Evolutionary conservation across 1,284 basidiomycete species (phyloP), one percentile per base, ranked within the genome.

Genomic region (Ganoderma meredithae): DNA sequence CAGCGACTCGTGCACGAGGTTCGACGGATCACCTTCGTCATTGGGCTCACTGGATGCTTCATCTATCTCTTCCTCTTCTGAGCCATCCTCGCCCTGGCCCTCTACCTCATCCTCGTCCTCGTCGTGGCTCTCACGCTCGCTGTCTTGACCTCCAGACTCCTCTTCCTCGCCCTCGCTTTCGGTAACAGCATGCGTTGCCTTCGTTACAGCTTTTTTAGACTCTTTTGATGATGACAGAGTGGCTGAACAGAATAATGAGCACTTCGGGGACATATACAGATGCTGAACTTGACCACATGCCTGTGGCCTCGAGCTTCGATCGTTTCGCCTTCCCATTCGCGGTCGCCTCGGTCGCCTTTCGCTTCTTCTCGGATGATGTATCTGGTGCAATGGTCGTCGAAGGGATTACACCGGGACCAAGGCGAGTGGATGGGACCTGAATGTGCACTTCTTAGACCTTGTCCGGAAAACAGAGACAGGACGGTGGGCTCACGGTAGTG

Each of bases 1-100:
- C 9, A 86, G 64, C 8, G 81, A 80, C 69, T 86, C 85, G 52
- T 87, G 88, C 33, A 86, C 81, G 3, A 86, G 81, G 25, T 77
- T 79, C 3, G 80, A 78, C 0, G 80, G 75, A 52, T 84, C 81
- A 13, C 73, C 81, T 60, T 82, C 81, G 13, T 80, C 80, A 41
- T 82, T 81, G 1, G 76, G 76, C 9, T 76, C 72, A 55, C 72
- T 74, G 19, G 40, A 55, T 17, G 49, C 36, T 19, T 66, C 66
- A 4, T 55, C 62, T 43, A 40, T 31, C 33, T 33, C 49, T 10
- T 22, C n/a, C 56, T 27, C 60, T 62, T 63, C 62, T 5, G 60
- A 47, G 7, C 8, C n/a, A 15, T 31, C 49, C 27, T 61, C 56
- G 55, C 71, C 63, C 66, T 68, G 61, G 64, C 68, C 52, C 36